Base-by-base conservation (phyloP, 352 stramenopile genomes). In the Pythium phragmitis region DNA sequence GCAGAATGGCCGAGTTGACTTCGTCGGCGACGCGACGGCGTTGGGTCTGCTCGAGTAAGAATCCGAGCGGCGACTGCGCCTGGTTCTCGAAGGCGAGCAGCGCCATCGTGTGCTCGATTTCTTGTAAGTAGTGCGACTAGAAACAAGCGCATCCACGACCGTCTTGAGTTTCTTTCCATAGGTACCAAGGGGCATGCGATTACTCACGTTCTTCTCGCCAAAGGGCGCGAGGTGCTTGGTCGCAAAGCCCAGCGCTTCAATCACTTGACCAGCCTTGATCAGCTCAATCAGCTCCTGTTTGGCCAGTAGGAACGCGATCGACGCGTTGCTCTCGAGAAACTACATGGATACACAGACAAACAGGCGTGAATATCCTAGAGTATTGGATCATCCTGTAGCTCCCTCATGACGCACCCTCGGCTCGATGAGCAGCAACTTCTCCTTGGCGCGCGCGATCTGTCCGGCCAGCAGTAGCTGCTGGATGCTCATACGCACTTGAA, bases 281-380 rank as follows among this genome's bases (percentile, higher is more conserved):
- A 92, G 57, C 74, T 92, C 83, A 41, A 92, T 83, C 8, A 92
- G 68, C 73, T 92, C 81, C 57, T 92, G 83, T 58, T 92, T 92
- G 23, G 80, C 80, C 43, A 92, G 67, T n/a, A 89, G 52, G 49
- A 92, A 92, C 47, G 85, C 80, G 70, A 92, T 89, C 34, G 65
- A 61, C 23, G 59, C 64, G 43, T 92, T 80, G 49, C 76, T 80
- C 37, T 81, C 72, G 23, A 92, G 43, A 53, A 92, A 89, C 64
- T 85, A 63, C 2, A 46, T 13, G 21, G 11, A 39, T 39, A 39
- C 34, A 39, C 34, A 39, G 11, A 13, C 34, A 13, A 11, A 39
- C 7, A 39, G 34, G 34, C 34, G 34, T 39, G 34, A 39, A 39
- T 39, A 23, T 47, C 46, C 21, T 17, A 30, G 6, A 5, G 7